A percentile compares a stretch with the other conserved stretches of the same genome.
Conservation (phyloP, 352 stramenopile species). For the Phytophthora idaei region DNA sequence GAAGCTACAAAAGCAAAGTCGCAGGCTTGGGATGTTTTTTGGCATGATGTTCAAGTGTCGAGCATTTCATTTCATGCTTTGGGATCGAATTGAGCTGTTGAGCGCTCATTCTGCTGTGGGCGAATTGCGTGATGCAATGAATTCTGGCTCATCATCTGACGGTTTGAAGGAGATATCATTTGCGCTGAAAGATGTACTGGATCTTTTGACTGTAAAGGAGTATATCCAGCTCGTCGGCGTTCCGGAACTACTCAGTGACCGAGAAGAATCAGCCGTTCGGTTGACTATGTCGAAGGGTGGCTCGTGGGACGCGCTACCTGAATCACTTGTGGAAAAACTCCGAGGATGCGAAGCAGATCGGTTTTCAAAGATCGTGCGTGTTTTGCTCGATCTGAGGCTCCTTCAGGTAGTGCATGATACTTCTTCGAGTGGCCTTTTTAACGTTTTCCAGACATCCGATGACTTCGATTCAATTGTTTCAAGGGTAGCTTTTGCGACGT, state of each 20-base stretch:
- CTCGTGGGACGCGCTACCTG: constrained; percentile 54
- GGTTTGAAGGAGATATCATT: constrained; percentile 46
- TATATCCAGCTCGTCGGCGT: constrained; percentile 80
- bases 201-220: constrained; percentile 65
- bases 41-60: constrained; percentile 74
- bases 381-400: constrained; percentile 74
- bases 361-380: constrained; percentile 69
- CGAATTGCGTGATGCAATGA: neutral
- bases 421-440: constrained; percentile 63
- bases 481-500: constrained; percentile 72
- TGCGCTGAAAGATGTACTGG: constrained; percentile 70
- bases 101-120: constrained; percentile 11
- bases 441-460: constrained; percentile 57
- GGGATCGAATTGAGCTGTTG: constrained; percentile 48
- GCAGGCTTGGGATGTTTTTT: constrained; percentile 76
- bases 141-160: neutral
- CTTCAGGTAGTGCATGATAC: constrained; percentile 61
- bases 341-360: constrained; percentile 72
- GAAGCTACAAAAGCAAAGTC: constrained; percentile 71
- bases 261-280: constrained; percentile 63
- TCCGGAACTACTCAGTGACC: constrained; percentile 63
- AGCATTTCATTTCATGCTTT: constrained; percentile 70
- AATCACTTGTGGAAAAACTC: constrained; percentile 57
- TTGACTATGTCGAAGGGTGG: constrained; percentile 47
- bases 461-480: constrained; percentile 82